Evolutionary conservation across 2,329 filamentous ascomycete species (phyloP).

Genomic region (Ilyonectria robusta): DNA sequence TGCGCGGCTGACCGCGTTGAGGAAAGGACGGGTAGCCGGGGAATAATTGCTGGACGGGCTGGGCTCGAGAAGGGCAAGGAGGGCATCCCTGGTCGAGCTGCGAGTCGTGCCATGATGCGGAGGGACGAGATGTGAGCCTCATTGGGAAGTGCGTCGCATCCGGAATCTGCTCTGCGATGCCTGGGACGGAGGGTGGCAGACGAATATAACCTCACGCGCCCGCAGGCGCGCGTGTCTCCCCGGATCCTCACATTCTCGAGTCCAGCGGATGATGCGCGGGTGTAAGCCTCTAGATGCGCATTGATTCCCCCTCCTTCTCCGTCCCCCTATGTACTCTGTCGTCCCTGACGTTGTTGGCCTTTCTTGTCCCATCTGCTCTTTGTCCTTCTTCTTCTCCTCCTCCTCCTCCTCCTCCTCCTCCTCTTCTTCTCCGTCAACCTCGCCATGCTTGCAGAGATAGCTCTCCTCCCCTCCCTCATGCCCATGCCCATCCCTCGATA

Average conservation of each 20-base stretch:
- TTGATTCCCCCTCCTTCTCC: background rate
- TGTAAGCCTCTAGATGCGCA: background rate
- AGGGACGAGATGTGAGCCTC: slow-evolving; percentile 40
- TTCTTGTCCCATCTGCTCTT: background rate
- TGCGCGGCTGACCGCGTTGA: slow-evolving; percentile 42
- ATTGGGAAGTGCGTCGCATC: slow-evolving; percentile 32
- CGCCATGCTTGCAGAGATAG: slow-evolving; percentile 27
- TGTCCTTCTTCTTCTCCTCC: background rate
- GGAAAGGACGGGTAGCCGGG: slow-evolving; percentile 35
- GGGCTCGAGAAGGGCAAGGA: slow-evolving; percentile 4
- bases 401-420: background rate
- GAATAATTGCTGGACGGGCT: slow-evolving; percentile 12
- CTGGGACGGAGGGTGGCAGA: slow-evolving; percentile 21
- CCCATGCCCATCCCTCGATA: slow-evolving; percentile 16
- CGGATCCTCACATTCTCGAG: background rate
- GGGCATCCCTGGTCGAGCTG: slow-evolving; percentile 30
- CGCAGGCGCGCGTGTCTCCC: slow-evolving; percentile 10
- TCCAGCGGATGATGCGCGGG: background rate
- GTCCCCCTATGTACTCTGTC: background rate
- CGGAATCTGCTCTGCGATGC: slow-evolving; percentile 28
- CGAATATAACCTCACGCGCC: slow-evolving; percentile 42
- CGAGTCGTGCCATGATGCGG: slow-evolving; percentile 38
- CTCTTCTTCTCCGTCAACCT: background rate
- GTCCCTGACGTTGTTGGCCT: background rate
- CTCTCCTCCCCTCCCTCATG: background rate